A percentile compares a stretch with the other conserved stretches of the same genome.
These are phyloP conservation scores for Rubus parviflorus DNA, from an alignment of 306 rosid species.

Conservation along the genomic window DNA sequence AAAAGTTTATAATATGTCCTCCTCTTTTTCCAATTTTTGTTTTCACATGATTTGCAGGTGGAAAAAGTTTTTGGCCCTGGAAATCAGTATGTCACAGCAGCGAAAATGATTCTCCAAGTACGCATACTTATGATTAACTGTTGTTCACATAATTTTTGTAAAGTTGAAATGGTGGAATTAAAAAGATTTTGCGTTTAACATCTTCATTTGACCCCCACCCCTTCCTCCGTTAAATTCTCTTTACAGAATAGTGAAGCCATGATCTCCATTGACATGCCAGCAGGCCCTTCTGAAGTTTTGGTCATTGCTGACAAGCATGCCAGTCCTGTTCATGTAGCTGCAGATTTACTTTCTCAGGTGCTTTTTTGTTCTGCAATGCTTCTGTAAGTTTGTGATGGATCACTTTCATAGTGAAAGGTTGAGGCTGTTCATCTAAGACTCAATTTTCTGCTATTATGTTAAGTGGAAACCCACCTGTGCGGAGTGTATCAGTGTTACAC, in stretches of 20 bases:
- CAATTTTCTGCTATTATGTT: background rate
- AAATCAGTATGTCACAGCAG: constrained; percentile 97
- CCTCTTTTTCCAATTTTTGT: background rate
- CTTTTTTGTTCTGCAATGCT: constrained; percentile 12
- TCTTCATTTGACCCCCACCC: no score
- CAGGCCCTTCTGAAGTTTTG: constrained; percentile 98
- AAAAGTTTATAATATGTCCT: background rate
- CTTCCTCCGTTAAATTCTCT: background rate
- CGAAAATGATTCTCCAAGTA: constrained; percentile 99
- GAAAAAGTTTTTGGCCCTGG: constrained; percentile 97
- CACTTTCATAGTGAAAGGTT: constrained; percentile 17
- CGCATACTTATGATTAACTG: constrained; percentile 6
- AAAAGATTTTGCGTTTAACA: background rate
- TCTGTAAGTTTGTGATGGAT: background rate
- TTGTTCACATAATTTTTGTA: background rate
- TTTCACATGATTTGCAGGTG: constrained; percentile 51
- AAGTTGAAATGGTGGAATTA: background rate
- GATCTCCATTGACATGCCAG: constrained; percentile 99
- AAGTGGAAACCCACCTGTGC: no score
- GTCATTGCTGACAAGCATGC: constrained; percentile 93
- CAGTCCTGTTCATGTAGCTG: constrained; percentile 84
- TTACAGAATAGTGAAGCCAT: constrained; percentile 94
- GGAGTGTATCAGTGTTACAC: no score
- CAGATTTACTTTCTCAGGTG: constrained; percentile 98
- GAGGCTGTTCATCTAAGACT: background rate